These are phyloP conservation scores for Carpinus viminea DNA, from an alignment of 306 rosid species.

Conservation along the genomic window DNA sequence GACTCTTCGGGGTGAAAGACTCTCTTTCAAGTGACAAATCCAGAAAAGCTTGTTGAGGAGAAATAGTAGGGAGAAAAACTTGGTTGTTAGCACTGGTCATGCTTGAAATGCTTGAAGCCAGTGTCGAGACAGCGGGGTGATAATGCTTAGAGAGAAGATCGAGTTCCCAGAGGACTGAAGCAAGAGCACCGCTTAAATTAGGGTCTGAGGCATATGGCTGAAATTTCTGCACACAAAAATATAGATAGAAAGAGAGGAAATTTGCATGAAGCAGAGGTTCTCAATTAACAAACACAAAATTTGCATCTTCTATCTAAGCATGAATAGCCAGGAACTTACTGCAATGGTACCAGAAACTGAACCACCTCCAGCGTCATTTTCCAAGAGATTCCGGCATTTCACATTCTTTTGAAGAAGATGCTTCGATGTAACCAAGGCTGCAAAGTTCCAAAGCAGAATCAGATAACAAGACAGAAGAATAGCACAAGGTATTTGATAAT, in stretches of 20 bases:
- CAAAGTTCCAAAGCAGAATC: constrained; percentile 34
- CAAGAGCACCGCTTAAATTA: constrained; percentile 93
- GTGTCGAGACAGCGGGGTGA: constrained; percentile 69
- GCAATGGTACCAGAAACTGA: constrained; percentile 76
- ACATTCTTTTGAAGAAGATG: constrained; percentile 92
- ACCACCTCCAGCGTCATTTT: constrained; percentile 96
- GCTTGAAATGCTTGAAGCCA: constrained; percentile 63
- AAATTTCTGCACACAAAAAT: constrained; percentile 63
- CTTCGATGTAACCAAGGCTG: constrained; percentile 86
- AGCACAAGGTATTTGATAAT: neutral
- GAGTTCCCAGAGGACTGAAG: constrained; percentile 95
- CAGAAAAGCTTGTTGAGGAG: constrained; percentile 77
- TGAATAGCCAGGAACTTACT: constrained; percentile 46
- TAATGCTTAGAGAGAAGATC: constrained; percentile 74
- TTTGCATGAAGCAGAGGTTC: neutral
- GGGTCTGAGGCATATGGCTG: constrained; percentile 83
- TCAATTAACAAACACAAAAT: neutral
- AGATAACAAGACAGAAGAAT: constrained; percentile 1
- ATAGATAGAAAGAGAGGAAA: neutral
- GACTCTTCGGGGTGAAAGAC: constrained; percentile 44
- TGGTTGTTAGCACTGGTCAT: constrained; percentile 61
- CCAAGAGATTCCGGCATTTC: constrained; percentile 91
- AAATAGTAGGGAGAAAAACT: constrained; percentile 47
- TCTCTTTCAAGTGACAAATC: constrained; percentile 69
- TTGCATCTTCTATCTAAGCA: neutral